These are phyloP conservation scores for Teunomyces atbi DNA, from an alignment of 805 yeast species.

Conservation along the genomic window DNA sequence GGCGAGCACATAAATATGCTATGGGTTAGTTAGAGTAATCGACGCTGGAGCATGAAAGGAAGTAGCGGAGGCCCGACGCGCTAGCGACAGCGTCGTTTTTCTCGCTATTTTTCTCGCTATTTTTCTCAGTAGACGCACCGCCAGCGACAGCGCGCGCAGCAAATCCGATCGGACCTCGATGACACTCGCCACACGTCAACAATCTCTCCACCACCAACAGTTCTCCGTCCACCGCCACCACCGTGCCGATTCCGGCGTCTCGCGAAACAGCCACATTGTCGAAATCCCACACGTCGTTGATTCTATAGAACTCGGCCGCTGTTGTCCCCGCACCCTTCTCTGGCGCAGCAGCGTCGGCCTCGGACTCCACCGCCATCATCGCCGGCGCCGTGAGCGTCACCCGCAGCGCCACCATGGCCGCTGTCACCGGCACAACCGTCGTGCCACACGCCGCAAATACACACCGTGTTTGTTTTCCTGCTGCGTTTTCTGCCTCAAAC, in stretches of 20 bases:
- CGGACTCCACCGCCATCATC: too few species aligned
- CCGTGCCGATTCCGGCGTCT: constrained; percentile 8
- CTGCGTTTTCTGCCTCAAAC: neutral
- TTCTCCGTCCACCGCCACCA: constrained; percentile 9
- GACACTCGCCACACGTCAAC: constrained; percentile 73
- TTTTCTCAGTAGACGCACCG: too few species aligned
- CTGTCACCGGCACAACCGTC: constrained; percentile 19
- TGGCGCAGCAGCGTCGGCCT: neutral
- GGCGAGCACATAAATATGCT: constrained; percentile 30
- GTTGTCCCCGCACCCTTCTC: neutral
- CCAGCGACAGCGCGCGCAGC: constrained; percentile 35
- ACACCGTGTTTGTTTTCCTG: neutral
- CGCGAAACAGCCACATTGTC: constrained; percentile 76
- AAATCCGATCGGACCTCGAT: constrained; percentile 73
- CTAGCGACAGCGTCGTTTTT: too few species aligned
- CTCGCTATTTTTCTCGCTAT: too few species aligned
- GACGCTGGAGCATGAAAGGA: constrained; percentile 14
- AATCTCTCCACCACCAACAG: constrained; percentile 46
- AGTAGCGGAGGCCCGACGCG: too few species aligned
- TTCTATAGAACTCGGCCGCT: constrained; percentile 33
- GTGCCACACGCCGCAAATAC: neutral
- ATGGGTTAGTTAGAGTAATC: constrained; percentile 14
- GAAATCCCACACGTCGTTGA: constrained; percentile 72
- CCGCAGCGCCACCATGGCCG: neutral
- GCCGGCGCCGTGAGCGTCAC: neutral